Evolutionary conservation across 768 basidiomycete species (phyloP), one percentile per base, ranked within the genome.

Genomic region (Termitomyces sp.): DNA sequence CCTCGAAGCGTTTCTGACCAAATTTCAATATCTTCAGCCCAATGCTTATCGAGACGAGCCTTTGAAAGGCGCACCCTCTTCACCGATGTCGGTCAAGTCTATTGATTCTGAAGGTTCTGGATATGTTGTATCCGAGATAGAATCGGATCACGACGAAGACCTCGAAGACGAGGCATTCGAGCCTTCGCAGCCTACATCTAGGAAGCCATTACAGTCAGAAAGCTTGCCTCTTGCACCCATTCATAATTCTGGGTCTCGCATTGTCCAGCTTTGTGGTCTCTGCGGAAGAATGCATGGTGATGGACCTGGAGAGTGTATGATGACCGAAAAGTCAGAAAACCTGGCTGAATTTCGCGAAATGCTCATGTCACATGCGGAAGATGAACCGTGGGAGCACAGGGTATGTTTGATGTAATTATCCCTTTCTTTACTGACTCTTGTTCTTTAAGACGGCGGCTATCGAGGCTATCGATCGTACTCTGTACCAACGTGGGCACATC

Each of bases 261-360:
- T 41, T 36, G 54, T 58, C 13, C 63, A 59, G 33, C 65, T 66
- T 38, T 93, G 91, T 67, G 83, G 86, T 10, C 73, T 93, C 20
- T 93, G 91, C 69, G 82, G 81, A 40, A 64, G 61, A 18, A 63
- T 58, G 10, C 88, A 91, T 64, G 80, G 74, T 16, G 70, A 71
- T 50, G 77, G 78, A 32, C 63, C 65, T 10, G 74, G 74, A 30
- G 66, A 77, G 56, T 93, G 91, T 66, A 67, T 67, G 26, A 89
- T 93, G 90, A 83, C 82, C 7, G 79, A 85, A 26, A 77, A 73
- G 52, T 83, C 88, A 18, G 79, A 83, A 57, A 83, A 90, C 67
- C 75, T 93, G 23, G 80, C 82, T 13, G 84, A 89, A 64, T 91
- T 84, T 66, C 82, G 90, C 47, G 76, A 80, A 49, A 85, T 90